Evolutionary conservation across 768 basidiomycete species (phyloP), one percentile per base, ranked within the genome.

Genomic region (Rhodocollybia butyracea): DNA sequence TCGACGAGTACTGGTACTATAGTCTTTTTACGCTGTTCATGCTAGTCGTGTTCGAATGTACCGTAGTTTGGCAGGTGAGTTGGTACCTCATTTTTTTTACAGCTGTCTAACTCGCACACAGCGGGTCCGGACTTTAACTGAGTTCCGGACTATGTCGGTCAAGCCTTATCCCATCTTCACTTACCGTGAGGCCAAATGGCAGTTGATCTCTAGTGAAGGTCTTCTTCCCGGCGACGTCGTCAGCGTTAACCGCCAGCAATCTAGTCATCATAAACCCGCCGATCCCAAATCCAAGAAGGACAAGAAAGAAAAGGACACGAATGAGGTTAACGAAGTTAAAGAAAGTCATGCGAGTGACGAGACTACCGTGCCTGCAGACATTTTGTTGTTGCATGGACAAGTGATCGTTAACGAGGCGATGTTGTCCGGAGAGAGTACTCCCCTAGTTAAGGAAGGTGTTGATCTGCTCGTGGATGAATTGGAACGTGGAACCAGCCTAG

Each of bases 1-100:
- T 99, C 63, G 97, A 99, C 64, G 97, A 98, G 68, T 99, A 98
- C 69, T 98, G 94, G 95, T 98, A 97, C 69, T 99, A 98, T 77
- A 89, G 90, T 54, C 70, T 99, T 38, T 99, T 99, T 75, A 98
- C 97, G 2, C 78, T 95, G 24, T 98, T 99, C 82, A 99, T 99
- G 97, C 79, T 99, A 32, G 75, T 99, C 45, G 89, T 97, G 59
- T 99, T 99, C 66, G 97, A 99, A 73, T 98, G 95, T 72, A 98
- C 97, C 1, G 94, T 97, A 22, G 96, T 98, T 29, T 98, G 91
- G 85, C 97, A 98, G 87, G 94, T 91, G 60, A 47, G 86, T 70
- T 17, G 15, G 21, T 42, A n/a, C 45, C 26, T 19, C n/a, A 47
- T 29, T 13, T 3, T 2, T 13, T 48, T 6, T 40, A 3, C 7